Evolutionary conservation across 768 basidiomycete species (phyloP), one percentile per base, ranked within the genome.

Genomic region (Postia placenta): DNA sequence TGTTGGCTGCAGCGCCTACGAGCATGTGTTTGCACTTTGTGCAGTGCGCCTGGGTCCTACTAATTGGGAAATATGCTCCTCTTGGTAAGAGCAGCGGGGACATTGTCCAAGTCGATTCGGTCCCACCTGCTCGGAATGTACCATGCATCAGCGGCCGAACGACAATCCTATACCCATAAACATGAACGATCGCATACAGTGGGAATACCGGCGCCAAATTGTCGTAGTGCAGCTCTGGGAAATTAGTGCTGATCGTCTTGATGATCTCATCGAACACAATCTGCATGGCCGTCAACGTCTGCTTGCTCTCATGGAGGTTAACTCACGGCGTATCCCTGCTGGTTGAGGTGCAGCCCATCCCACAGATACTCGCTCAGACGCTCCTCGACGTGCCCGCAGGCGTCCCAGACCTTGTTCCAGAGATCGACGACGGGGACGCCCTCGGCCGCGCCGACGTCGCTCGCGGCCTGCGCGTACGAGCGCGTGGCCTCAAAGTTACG

Each of bases 311-410:
- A n/a, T n/a, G n/a, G n/a, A n/a, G n/a, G n/a, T n/a, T 7, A 33
- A 33, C 30, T 33, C 15, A 33, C 30, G 9, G 30, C 30, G 57
- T 93, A 93, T 22, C 89, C 93, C 1, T 67, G 74, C 17, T 64
- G 71, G 45, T 77, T 89, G 57, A 91, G 66, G 65, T 96, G 93
- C 45, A 96, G 67, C 1, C 93, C 93, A 60, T 96, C 93, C 38
- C 61, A 65, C 47, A 90, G 63, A 59, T 74, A 85, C 38, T 57
- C 66, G 20, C 65, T 69, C 42, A 88, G 66, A 1, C 68, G 69
- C 23, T 66, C 63, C 61, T 85, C 81, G 5, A 79, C 68, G 53
- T 75, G 66, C 0, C 80, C 87, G 15, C 85, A 81, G 5, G 73
- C 81, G n/a, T 82, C 72, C 74, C 82, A 90, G 17, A 95, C 56